Percentiles rank a stretch among this genome's conserved stretches.
Conservation (phyloP, 257 asterid genomes). For the Ophiorrhiza pumila region DNA sequence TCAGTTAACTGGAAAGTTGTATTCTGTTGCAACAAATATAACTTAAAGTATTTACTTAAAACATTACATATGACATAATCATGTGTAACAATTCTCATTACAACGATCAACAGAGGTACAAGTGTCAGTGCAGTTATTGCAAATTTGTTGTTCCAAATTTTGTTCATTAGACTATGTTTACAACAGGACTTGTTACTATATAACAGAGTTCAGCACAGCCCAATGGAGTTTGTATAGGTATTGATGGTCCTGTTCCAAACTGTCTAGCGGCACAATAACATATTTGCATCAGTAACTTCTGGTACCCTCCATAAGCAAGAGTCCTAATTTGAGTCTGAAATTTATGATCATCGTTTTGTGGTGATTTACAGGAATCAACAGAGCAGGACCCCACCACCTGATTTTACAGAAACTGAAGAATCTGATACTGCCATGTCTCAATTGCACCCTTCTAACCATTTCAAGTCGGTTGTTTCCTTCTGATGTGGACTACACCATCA, state of each 20-base stretch:
- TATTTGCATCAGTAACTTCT: neutral
- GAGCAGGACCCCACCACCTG: constrained; percentile 24
- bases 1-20: neutral
- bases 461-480: constrained; percentile 18
- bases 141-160: too few relatives aligned
- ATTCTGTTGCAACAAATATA: too few relatives aligned
- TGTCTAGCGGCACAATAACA: neutral
- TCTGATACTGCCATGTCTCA: constrained; percentile 31
- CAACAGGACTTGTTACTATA: neutral
- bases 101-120: too few relatives aligned
- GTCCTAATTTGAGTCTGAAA: neutral
- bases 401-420: constrained; percentile 25
- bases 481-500: neutral
- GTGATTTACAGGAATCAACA: constrained; percentile 28
- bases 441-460: constrained; percentile 17
- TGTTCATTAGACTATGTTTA: too few relatives aligned
- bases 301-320: neutral
- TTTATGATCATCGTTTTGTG: neutral
- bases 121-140: too few relatives aligned
- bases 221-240: neutral
- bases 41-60: too few relatives aligned
- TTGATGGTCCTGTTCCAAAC: neutral
- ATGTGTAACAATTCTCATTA: too few relatives aligned
- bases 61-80: too few relatives aligned
- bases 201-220: neutral